phyloP scores from a whole-genome alignment of 83 land plant species.

The Picea abies region DNA sequence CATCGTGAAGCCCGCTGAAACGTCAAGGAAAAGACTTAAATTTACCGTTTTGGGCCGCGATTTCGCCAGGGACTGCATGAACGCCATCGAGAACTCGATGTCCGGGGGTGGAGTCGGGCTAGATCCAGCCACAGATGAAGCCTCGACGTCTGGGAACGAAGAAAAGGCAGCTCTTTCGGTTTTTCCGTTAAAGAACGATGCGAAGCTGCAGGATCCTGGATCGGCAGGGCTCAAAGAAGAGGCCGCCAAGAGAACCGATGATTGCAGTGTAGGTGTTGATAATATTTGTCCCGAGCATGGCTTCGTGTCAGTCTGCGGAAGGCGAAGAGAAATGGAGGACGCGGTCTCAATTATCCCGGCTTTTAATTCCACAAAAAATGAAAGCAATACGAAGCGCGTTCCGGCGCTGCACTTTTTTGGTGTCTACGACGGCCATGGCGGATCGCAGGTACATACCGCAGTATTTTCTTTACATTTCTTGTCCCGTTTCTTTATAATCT shows the following conservation, averaged over 20 bases:
- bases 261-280: neutral
- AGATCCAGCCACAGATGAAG: neutral
- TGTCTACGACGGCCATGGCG: constrained; percentile 78
- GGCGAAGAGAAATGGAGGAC: constrained; percentile 63
- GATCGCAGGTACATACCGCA: constrained; percentile 46
- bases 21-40: neutral
- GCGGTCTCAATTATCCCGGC: constrained; percentile 34
- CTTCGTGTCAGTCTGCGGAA: constrained; percentile 33
- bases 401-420: constrained; percentile 56
- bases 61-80: neutral
- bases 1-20: neutral
- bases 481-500: neutral
- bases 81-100: neutral
- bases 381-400: neutral
- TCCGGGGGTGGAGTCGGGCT: no score
- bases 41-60: neutral
- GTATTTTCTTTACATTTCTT: neutral
- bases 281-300: constrained; percentile 19
- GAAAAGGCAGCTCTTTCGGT: neutral
- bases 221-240: neutral
- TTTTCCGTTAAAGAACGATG: neutral
- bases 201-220: neutral
- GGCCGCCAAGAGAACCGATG: neutral
- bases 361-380: constrained; percentile 11
- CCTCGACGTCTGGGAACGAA: neutral